A percentile compares a stretch with the other conserved stretches of the same genome.
These are phyloP conservation scores for Fusarium sp. DNA, from an alignment of 2,329 filamentous ascomycete species.

Conservation along the genomic window DNA sequence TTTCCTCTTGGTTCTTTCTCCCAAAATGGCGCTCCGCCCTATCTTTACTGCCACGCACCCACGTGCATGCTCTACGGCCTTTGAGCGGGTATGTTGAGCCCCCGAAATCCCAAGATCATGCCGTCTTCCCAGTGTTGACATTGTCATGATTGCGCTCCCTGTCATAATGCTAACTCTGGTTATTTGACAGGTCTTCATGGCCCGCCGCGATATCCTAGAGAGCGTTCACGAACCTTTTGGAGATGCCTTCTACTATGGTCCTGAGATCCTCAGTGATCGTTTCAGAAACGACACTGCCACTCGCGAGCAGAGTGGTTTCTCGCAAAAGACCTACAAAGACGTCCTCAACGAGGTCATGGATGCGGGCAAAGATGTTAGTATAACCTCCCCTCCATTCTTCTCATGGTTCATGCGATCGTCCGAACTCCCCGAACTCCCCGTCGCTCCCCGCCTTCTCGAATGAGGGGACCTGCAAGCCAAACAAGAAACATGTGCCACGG, in stretches of 20 bases:
- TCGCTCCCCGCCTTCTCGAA: constrained; percentile 16
- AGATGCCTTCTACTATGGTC: constrained; percentile 95
- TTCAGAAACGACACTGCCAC: constrained; percentile 74
- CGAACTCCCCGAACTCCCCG: constrained; percentile 34
- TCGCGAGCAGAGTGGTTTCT: constrained; percentile 71
- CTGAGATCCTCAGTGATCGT: constrained; percentile 83
- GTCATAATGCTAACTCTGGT: constrained; percentile 4
- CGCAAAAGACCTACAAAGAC: constrained; percentile 76
- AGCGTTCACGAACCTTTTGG: constrained; percentile 97
- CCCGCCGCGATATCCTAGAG: constrained; percentile 79
- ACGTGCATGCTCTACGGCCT: constrained; percentile 93
- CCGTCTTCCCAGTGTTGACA: neutral
- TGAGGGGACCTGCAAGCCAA: constrained; percentile 19
- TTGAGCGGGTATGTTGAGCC: constrained; percentile 79
- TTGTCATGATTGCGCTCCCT: neutral
- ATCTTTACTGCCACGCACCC: constrained; percentile 96
- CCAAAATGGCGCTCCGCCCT: constrained; percentile 71
- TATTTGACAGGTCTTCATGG: constrained; percentile 87
- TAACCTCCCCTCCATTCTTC: constrained; percentile 15
- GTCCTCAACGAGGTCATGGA: constrained; percentile 80
- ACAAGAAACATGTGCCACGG: neutral
- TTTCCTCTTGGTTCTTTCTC: constrained; percentile 43
- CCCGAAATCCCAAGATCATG: neutral
- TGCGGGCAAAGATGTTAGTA: constrained; percentile 76
- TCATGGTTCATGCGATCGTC: constrained; percentile 23